These are phyloP conservation scores for Xylaria sp. DNA, from an alignment of 2,329 filamentous ascomycete genomes.

Conservation along the genomic window DNA sequence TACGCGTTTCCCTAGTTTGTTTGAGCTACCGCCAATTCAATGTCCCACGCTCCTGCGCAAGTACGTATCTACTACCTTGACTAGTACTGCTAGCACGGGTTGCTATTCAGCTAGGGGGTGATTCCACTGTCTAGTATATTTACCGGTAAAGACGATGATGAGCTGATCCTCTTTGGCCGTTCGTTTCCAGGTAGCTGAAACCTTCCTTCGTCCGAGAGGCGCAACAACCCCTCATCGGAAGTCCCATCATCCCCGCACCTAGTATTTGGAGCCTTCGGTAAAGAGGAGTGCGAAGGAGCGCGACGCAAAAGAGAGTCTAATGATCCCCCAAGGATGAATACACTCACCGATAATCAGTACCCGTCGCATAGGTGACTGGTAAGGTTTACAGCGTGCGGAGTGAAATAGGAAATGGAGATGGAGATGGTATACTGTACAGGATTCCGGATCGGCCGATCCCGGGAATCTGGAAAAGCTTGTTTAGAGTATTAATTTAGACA, in stretches of 20 bases:
- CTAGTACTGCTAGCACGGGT: background rate
- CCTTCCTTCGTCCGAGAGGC: background rate
- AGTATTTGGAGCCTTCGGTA: no score
- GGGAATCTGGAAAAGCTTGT: background rate
- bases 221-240: background rate
- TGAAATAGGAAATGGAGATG: background rate
- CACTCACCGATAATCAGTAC: background rate
- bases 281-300: no score
- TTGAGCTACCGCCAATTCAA: background rate
- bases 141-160: background rate
- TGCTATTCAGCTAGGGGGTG: background rate
- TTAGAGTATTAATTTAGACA: slow-evolving; percentile 2
- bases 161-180: background rate
- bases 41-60: no score
- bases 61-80: background rate
- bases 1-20: background rate
- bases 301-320: no score
- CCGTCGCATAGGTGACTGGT: background rate
- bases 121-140: background rate
- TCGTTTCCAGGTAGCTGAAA: background rate
- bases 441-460: background rate
- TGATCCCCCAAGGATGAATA: no score
- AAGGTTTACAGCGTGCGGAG: background rate
- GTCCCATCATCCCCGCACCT: background rate
- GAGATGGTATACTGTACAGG: background rate